Evolutionary conservation across 805 yeast genomes (phyloP).

Genomic region (Yueomyces sp.): DNA sequence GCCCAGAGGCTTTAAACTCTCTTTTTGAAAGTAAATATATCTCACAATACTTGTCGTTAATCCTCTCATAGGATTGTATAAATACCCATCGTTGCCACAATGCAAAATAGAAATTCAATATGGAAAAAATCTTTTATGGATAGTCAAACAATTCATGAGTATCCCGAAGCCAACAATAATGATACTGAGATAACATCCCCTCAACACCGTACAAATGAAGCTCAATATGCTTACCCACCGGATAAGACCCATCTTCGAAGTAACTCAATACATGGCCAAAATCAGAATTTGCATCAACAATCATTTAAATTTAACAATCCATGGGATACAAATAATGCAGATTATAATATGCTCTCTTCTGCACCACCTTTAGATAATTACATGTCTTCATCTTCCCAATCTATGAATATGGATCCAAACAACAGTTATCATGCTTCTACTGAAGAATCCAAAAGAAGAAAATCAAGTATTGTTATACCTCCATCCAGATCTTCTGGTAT

Average conservation of each 20-base stretch:
- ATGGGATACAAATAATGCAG: constrained; percentile 5
- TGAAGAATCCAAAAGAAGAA: constrained; percentile 15
- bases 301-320: constrained; percentile 14
- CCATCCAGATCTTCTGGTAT: constrained; percentile 35
- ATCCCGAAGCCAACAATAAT: not conserved
- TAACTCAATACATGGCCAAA: too few relatives aligned
- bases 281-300: not conserved
- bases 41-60: too few relatives aligned
- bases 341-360: not conserved
- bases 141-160: not conserved
- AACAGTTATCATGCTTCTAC: not conserved
- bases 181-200: not conserved
- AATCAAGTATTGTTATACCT: constrained; percentile 26
- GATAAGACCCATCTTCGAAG: too few relatives aligned
- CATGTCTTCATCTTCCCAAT: not conserved
- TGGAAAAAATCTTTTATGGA: not conserved
- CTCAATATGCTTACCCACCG: not conserved
- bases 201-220: not conserved
- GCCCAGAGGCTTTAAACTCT: too few relatives aligned
- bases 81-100: not conserved
- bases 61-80: too few relatives aligned
- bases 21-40: too few relatives aligned
- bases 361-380: not conserved
- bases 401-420: not conserved
- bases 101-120: not conserved